Evolutionary conservation across 305 asterid species (phyloP).

Genomic region (Fraxinus sp.): DNA sequence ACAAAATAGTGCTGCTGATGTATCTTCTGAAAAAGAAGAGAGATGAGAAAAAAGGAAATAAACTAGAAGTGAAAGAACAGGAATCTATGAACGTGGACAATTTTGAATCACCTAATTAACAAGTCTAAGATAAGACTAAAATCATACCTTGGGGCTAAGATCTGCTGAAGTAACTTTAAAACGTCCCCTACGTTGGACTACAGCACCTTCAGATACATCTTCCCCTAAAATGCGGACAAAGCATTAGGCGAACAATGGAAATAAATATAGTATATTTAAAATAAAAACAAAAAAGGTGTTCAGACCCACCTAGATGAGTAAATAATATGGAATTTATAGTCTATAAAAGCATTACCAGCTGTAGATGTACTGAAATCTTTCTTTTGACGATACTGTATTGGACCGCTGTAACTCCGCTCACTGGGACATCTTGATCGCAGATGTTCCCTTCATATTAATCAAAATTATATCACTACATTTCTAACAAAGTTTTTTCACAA

Average conservation of each 20-base stretch:
- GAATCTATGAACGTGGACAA: background rate
- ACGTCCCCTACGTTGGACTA: constrained; percentile 85
- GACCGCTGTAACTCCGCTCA: constrained; percentile 81
- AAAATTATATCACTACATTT: constrained; percentile 6
- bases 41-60: background rate
- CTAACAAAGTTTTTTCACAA: background rate
- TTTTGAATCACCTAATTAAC: background rate
- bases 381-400: constrained; percentile 77
- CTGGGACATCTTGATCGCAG: constrained; percentile 48
- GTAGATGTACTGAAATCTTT: constrained; percentile 53
- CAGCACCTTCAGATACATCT: constrained; percentile 73
- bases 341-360: constrained; percentile 41
- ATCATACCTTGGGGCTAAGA: constrained; percentile 60
- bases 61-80: background rate
- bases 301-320: background rate
- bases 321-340: background rate
- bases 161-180: constrained; percentile 91
- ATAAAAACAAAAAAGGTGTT: background rate
- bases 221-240: constrained; percentile 49
- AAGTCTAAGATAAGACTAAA: background rate
- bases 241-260: background rate
- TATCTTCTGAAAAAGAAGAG: background rate
- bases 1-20: background rate
- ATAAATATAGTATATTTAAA: background rate
- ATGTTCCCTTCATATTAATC: constrained; percentile 56